A percentile compares a stretch with the other conserved stretches of the same genome.
phyloP scores from a whole-genome alignment of 805 yeast genomes.

The Candida glaebosa region DNA sequence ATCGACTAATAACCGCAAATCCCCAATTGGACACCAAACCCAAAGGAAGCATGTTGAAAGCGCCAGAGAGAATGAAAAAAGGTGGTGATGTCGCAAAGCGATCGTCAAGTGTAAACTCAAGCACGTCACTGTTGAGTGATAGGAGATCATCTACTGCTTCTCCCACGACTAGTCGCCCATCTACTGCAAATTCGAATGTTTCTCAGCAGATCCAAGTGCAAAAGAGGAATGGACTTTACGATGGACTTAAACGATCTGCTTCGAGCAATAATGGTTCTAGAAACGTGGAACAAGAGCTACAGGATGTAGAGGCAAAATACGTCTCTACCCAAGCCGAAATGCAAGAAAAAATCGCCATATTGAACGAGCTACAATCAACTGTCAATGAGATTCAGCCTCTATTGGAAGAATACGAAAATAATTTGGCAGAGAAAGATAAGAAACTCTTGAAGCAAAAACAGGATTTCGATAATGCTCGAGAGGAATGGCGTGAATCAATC shows the following conservation, averaged over 20 bases:
- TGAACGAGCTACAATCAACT: slow-evolving; percentile 46
- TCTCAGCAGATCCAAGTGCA: slow-evolving; percentile 3
- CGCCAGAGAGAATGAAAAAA: background rate
- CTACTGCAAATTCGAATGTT: slow-evolving; percentile 2
- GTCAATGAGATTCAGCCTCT: slow-evolving; percentile 48
- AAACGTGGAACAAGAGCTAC: slow-evolving; percentile 4
- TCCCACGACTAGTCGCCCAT: background rate
- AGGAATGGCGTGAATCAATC: slow-evolving; percentile 56
- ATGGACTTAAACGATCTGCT: background rate
- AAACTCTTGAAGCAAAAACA: slow-evolving; percentile 44
- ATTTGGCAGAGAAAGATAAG: slow-evolving; percentile 42
- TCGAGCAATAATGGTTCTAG: background rate
- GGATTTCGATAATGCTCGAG: slow-evolving; percentile 51
- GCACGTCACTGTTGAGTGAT: background rate
- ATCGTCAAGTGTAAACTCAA: background rate
- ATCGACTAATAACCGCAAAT: slow-evolving; percentile 35
- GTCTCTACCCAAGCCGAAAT: slow-evolving; percentile 26
- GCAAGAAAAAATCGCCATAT: slow-evolving; percentile 41
- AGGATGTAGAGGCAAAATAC: slow-evolving; percentile 20
- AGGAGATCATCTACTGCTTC: background rate
- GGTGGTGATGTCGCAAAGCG: background rate
- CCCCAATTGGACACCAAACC: slow-evolving; percentile 13
- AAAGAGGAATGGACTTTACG: slow-evolving; percentile 3
- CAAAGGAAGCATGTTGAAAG: background rate
- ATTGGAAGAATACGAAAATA: slow-evolving; percentile 44